Percentiles rank a stretch among this genome's conserved stretches.
Conservation (phyloP, 208 protist species). For the Porcisia hertigi region DNA sequence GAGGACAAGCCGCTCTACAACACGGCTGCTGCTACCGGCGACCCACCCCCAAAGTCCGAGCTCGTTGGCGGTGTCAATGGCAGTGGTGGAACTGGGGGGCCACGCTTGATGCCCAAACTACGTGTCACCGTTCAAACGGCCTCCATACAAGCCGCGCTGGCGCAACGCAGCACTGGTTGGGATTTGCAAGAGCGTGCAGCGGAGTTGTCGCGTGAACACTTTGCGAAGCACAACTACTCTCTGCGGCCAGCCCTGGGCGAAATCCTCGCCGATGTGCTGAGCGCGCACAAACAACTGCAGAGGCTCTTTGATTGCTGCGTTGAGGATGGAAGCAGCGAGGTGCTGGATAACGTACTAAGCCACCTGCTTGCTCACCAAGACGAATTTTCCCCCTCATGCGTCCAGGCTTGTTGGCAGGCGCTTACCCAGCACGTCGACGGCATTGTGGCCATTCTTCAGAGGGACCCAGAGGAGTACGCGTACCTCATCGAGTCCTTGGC, state of each 20-base stretch:
- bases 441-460: conserved; percentile 60
- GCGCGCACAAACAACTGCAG: conserved; percentile 40
- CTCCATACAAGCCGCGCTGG: conserved; percentile 36
- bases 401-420: conserved; percentile 54
- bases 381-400: conserved; percentile 34
- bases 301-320: conserved; percentile 28
- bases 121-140: conserved; percentile 48
- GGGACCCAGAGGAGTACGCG: conserved; percentile 49
- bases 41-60: not conserved
- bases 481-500: conserved; percentile 60
- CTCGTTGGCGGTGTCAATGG: not conserved
- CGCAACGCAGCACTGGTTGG: conserved; percentile 20
- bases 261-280: conserved; percentile 51
- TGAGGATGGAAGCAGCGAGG: conserved; percentile 34
- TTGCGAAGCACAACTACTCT: conserved; percentile 41
- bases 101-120: conserved; percentile 16
- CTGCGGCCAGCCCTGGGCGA: conserved; percentile 52
- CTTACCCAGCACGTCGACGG: conserved; percentile 43
- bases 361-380: conserved; percentile 58
- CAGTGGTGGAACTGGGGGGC: conserved; percentile 1
- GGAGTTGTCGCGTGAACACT: conserved; percentile 39
- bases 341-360: conserved; percentile 52
- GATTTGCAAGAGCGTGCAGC: conserved; percentile 16
- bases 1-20: not conserved
- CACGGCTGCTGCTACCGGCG: not conserved